Conservation (phyloP, 2,329 filamentous ascomycete species). For the Fusarium sacchari region DNA sequence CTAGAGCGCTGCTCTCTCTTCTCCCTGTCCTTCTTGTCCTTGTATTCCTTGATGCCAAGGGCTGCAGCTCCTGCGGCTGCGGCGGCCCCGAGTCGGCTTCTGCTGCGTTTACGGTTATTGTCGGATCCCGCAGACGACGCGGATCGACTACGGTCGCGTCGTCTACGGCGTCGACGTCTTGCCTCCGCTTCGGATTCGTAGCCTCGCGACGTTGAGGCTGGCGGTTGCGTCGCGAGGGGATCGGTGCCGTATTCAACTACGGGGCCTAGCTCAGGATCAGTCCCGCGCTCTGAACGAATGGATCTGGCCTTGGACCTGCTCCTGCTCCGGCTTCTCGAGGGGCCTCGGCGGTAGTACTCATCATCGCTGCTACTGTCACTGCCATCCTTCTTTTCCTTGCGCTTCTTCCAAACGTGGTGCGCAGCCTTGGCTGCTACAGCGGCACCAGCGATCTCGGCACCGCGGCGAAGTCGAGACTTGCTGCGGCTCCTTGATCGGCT, state of each 20-base stretch:
- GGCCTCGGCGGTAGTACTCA: conserved; percentile 50
- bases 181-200: conserved; percentile 63
- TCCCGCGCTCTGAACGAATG: conserved; percentile 61
- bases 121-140: conserved; percentile 48
- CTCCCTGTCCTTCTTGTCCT: conserved; percentile 54
- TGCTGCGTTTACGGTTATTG: conserved; percentile 59
- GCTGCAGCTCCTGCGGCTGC: conserved; percentile 69
- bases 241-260: conserved; percentile 73
- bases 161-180: conserved; percentile 52
- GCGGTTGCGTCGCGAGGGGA: conserved; percentile 60
- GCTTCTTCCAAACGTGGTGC: conserved; percentile 69
- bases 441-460: conserved; percentile 69
- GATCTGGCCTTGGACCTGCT: conserved; percentile 64
- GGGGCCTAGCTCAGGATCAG: conserved; percentile 73
- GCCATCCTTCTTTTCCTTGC: conserved; percentile 68
- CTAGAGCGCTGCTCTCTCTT: conserved; percentile 50
- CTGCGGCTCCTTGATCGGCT: conserved; percentile 49
- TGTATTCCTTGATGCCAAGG: conserved; percentile 70
- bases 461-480: conserved; percentile 60
- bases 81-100: conserved; percentile 64
- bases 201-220: conserved; percentile 48
- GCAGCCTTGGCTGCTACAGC: conserved; percentile 69
- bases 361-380: conserved; percentile 48
- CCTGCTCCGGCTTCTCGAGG: conserved; percentile 52
- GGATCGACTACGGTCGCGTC: conserved; percentile 50